Base-by-base conservation (phyloP, 2,329 filamentous ascomycete genomes). In the Cercospora sesami region DNA sequence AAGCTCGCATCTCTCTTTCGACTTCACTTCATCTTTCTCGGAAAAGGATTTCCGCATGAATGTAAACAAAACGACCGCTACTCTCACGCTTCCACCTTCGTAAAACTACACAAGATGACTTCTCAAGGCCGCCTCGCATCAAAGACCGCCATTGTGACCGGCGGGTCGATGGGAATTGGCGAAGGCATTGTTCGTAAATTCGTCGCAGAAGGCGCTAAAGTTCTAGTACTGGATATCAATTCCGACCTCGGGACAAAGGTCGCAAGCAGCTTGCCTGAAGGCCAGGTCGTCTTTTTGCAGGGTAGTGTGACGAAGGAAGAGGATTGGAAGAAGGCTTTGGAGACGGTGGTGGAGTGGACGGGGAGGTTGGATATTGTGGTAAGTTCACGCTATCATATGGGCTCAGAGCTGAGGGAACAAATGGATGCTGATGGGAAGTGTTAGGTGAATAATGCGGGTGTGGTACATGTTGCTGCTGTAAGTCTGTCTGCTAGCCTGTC, bases 161-260 rank as follows among this genome's bases (percentile, higher is more conserved):
- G 75, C 55, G 75, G 69, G 31, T 72, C 69, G 18, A 74, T 75
- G 39, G 75, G 78, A 7, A 73, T 78, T 58, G 77, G 78, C 10
- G 73, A 72, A 68, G 75, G 73, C 58, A 78, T 79, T 18, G 74
- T 74, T 28, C 59, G 69, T 6, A 74, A 71, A 33, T 78, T 78
- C 64, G 66, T 72, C 26, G 14, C 39, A 16, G 74, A 78, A 69
- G 77, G 76, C 16, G 73, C 75, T 18, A 67, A 71, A 33, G 76
- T 78, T 9, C 57, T 76, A 8, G 68, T 77, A 57, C 70, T 72
- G 55, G 73, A 76, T 62, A 73, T 79, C 67, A 65, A 73, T 48
- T 65, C 65, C 10, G 64, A 65, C 8, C 33, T 60, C 3, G 73
- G 69, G 7, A n/a, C 33, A 2, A 61, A 67, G 33, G 69, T 73